Conservation (phyloP, 225 moss, liverwort and hornwort genomes). For the Anthoceros angustus region DNA sequence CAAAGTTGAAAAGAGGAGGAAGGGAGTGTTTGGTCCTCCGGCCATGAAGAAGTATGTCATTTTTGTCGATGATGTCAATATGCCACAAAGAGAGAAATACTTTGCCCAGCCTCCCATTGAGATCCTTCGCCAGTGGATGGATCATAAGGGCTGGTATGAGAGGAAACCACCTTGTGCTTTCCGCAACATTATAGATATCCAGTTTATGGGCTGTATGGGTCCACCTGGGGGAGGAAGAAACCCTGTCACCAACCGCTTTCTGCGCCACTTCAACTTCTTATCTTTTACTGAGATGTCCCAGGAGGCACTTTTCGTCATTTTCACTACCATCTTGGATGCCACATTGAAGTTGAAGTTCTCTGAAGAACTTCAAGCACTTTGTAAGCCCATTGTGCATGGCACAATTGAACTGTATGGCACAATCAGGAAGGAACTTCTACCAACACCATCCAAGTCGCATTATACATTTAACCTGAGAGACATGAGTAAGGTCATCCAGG, state of each 20-base stretch:
- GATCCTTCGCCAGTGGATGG: slow-evolving; percentile 92
- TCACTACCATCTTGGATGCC: slow-evolving; percentile 60
- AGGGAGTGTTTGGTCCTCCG: slow-evolving; percentile 67
- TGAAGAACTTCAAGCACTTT: slow-evolving; percentile 34
- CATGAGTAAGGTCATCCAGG: slow-evolving; percentile 82
- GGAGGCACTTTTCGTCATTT: slow-evolving; percentile 48
- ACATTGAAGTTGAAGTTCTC: slow-evolving; percentile 39
- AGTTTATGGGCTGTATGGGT: slow-evolving; percentile 87
- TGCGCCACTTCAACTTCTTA: slow-evolving; percentile 64
- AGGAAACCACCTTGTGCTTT: slow-evolving; percentile 79
- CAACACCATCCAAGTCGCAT: slow-evolving; percentile 79
- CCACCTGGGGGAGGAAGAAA: slow-evolving; percentile 78
- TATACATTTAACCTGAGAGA: slow-evolving; percentile 82
- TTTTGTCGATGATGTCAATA: slow-evolving; percentile 85
- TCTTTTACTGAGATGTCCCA: slow-evolving; percentile 79
- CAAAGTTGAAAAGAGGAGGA: slow-evolving; percentile 63
- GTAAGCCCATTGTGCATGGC: slow-evolving; percentile 41
- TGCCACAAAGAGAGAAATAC: slow-evolving; percentile 89
- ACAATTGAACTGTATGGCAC: slow-evolving; percentile 75
- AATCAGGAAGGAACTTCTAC: slow-evolving; percentile 67
- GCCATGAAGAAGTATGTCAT: slow-evolving; percentile 74
- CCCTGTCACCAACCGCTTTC: slow-evolving; percentile 66
- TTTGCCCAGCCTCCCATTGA: slow-evolving; percentile 95
- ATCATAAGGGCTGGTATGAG: slow-evolving; percentile 84
- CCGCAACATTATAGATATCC: slow-evolving; percentile 68